Evolutionary conservation across 2,329 filamentous ascomycete species (phyloP), one percentile per base, ranked within the genome.

Genomic region (Teratosphaeria gauchensis): DNA sequence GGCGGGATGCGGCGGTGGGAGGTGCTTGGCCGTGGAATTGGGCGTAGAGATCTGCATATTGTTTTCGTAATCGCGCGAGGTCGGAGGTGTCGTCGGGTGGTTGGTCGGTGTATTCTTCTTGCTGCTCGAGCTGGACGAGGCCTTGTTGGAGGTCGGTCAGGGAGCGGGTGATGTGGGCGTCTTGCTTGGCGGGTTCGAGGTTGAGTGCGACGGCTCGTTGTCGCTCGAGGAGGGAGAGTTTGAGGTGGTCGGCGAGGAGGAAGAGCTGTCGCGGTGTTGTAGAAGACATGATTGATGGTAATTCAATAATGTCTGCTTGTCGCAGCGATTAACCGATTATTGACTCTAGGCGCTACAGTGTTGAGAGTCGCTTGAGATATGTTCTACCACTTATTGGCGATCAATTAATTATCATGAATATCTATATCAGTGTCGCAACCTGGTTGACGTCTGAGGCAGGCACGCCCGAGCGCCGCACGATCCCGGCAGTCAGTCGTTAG

Each of bases 171-270:
- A 97, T 92, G 73, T 95, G 89, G 48, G 88, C 87, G 76, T 96
- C 91, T 74, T 96, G 90, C 21, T 86, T 85, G 71, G 88, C 88
- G 55, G 84, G 84, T 60, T 90, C 84, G 58, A 96, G 82, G 65
- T 90, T 86, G 52, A 96, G 82, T 14, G 85, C 88, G 68, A 90
- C 84, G 54, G 92, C 90, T 59, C 92, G 86, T 76, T 95, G 87
- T 59, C 92, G 86, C 78, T 97, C 94, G 30, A 97, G 85, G 16
- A 99, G 82, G 14, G 92, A 96, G 62, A 97, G 84, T 76, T 97
- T 96, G 80, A 97, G 89, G 75, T 97, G 92, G 77, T 99, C 94
- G 69, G 92, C 90, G 59, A 97, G 84, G 57, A 97, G 87, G 73
- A 92, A 90, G 65, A 97, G 86, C 74, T 96, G 92, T 14, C 81